Evolutionary conservation across 257 asterid genomes (phyloP).

Genomic region (Sherardia arvensis): DNA sequence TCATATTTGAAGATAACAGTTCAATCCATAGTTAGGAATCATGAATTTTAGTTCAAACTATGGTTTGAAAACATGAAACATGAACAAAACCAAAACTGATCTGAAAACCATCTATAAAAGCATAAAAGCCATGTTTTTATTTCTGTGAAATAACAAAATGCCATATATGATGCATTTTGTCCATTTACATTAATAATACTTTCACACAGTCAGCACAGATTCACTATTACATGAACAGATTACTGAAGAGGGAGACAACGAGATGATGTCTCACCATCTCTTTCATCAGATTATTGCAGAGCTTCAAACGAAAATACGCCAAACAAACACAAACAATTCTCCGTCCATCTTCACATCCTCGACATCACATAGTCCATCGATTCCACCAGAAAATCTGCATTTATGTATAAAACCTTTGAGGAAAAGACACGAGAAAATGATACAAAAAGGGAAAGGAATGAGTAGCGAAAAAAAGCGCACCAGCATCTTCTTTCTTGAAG

Average conservation of each 20-base stretch:
- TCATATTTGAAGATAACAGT: too few species aligned
- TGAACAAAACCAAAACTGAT: too few species aligned
- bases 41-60: too few species aligned
- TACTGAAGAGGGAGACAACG: slow-evolving; percentile 43
- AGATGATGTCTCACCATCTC: slow-evolving; percentile 62
- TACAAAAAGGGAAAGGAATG: background rate
- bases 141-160: too few species aligned
- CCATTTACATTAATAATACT: background rate
- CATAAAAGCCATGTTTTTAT: too few species aligned
- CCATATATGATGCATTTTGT: background rate
- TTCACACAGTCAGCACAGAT: background rate
- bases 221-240: background rate
- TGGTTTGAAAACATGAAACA: too few species aligned
- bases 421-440: background rate
- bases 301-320: background rate
- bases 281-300: background rate
- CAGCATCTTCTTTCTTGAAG: slow-evolving; percentile 88
- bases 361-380: slow-evolving; percentile 62
- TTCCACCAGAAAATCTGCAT: slow-evolving; percentile 65
- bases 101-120: too few species aligned
- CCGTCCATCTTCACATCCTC: slow-evolving; percentile 28
- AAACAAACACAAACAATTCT: background rate
- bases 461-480: slow-evolving; percentile 22
- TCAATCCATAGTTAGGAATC: too few species aligned
- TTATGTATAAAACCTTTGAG: background rate